Evolutionary conservation across 257 asterid genomes (phyloP), one percentile per base, ranked within the genome.

Genomic region (Marsdenia floribunda): DNA sequence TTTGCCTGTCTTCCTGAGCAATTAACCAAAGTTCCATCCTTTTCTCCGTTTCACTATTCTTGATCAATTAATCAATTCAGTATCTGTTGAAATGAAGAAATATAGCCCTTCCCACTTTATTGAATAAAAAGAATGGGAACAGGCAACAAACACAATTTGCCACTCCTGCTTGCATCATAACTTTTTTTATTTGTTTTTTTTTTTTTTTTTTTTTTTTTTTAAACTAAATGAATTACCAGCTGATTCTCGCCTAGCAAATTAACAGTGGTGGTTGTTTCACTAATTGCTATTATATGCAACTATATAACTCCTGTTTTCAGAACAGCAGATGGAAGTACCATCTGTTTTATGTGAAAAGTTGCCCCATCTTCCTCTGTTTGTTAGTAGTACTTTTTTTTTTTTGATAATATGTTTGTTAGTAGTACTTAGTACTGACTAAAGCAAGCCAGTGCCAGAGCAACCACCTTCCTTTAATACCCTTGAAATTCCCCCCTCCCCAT

Each of bases 381-480:
- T 33, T 12, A 57, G 72, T 57, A 29, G 72, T 57, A 71, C 64
- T 22, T 26, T n/a, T n/a, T n/a, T n/a, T n/a, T n/a, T n/a, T n/a
- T n/a, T n/a, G n/a, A n/a, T n/a, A n/a, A n/a, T n/a, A n/a, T 21
- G 6, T 11, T 70, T 26, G 74, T 33, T 12, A 57, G 72, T 57
- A 29, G 72, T 57, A 71, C 64, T 22, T 26, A 22, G 26, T 2
- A 77, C 49, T 44, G 7, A 44, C 49, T 7, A 44, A 44, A 44
- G 47, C 47, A 58, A 13, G 70, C 72, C 38, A 59, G 49, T 61
- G 64, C 67, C 77, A 24, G 47, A 44, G 49, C 49, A 63, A 65
- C 24, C 72, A 68, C 50, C 74, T 78, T 54, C 66, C 73, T 76
- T 75, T 54, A 19, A 57, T 71, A 70, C 73, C 73, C 71, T 72